Percentiles rank a stretch among this genome's conserved stretches.
These are phyloP conservation scores for Panus rudis DNA, from an alignment of 768 basidiomycete genomes.

Conservation along the genomic window DNA sequence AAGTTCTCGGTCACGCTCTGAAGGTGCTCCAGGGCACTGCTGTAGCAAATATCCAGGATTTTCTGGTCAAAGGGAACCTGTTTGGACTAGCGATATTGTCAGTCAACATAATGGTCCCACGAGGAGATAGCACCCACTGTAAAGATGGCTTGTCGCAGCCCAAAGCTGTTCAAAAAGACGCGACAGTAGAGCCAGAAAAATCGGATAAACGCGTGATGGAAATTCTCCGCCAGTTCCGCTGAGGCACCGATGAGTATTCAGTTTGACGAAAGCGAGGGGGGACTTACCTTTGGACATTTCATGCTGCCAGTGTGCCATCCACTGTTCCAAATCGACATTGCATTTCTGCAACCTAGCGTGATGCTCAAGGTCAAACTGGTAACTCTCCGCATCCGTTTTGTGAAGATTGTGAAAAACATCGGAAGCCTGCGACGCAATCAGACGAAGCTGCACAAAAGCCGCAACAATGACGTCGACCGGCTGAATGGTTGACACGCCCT, in stretches of 20 bases:
- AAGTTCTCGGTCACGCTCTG: slow-evolving; percentile 71
- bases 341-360: slow-evolving; percentile 65
- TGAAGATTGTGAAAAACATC: slow-evolving; percentile 49
- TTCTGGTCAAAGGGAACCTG: slow-evolving; percentile 15
- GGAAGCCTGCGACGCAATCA: slow-evolving; percentile 55
- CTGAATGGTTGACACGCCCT: slow-evolving; percentile 42
- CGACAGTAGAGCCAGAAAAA: slow-evolving; percentile 75
- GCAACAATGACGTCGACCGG: slow-evolving; percentile 80
- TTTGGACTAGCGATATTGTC: slow-evolving; percentile 16
- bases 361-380: slow-evolving; percentile 60
- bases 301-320: slow-evolving; percentile 64
- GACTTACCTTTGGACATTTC: slow-evolving; percentile 52
- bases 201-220: slow-evolving; percentile 69
- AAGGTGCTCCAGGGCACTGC: slow-evolving; percentile 65
- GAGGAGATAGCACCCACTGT: slow-evolving; percentile 34
- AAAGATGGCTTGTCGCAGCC: slow-evolving; percentile 58
- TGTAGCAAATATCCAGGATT: slow-evolving; percentile 65
- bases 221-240: slow-evolving; percentile 59
- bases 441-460: slow-evolving; percentile 69
- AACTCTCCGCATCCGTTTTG: slow-evolving; percentile 34
- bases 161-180: slow-evolving; percentile 81
- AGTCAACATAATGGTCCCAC: not conserved
- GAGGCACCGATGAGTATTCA: not conserved
- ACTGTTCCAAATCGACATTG: slow-evolving; percentile 64
- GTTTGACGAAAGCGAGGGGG: not conserved